A percentile compares a stretch with the other conserved stretches of the same genome.
Conservation (phyloP, 1,139 yeast species). For the Taphrina pruni region DNA sequence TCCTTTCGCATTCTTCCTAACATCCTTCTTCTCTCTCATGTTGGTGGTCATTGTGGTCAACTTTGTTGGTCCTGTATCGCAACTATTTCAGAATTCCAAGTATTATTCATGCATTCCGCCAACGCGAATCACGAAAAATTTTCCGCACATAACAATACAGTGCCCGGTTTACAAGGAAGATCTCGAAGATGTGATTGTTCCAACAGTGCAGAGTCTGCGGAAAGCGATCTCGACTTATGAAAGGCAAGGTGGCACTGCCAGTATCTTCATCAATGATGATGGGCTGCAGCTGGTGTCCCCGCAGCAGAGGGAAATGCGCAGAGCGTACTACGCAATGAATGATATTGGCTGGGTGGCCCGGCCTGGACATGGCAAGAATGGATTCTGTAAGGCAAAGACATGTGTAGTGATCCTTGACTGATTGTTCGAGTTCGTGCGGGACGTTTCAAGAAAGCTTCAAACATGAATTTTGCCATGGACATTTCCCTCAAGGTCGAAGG, state of each 20-base stretch:
- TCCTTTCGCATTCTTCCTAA: constrained; percentile 37
- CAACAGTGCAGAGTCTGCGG: constrained; percentile 38
- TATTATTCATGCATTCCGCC: constrained; percentile 41
- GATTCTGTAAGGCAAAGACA: constrained; percentile 25
- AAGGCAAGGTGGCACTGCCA: constrained; percentile 43
- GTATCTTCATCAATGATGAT: constrained; percentile 43
- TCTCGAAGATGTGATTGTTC: constrained; percentile 28
- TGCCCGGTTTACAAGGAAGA: constrained; percentile 43
- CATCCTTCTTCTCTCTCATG: constrained; percentile 40
- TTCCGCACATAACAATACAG: constrained; percentile 44
- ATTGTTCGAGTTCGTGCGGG: constrained; percentile 42
- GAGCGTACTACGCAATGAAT: constrained; percentile 43
- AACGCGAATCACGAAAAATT: constrained; percentile 24
- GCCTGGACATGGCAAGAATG: constrained; percentile 44
- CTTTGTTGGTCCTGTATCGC: constrained; percentile 41
- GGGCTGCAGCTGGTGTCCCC: constrained; percentile 42
- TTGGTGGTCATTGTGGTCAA: constrained; percentile 37
- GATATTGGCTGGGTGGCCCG: constrained; percentile 45
- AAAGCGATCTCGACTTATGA: constrained; percentile 43
- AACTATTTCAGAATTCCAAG: constrained; percentile 38
- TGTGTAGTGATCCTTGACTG: background rate
- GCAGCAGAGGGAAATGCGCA: constrained; percentile 32
- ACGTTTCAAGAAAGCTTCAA: constrained; percentile 45
- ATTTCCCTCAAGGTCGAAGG: constrained; percentile 45
- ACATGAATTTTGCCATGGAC: constrained; percentile 45